Conservation (phyloP, 164 flowering plant species). For the Sedum album region DNA sequence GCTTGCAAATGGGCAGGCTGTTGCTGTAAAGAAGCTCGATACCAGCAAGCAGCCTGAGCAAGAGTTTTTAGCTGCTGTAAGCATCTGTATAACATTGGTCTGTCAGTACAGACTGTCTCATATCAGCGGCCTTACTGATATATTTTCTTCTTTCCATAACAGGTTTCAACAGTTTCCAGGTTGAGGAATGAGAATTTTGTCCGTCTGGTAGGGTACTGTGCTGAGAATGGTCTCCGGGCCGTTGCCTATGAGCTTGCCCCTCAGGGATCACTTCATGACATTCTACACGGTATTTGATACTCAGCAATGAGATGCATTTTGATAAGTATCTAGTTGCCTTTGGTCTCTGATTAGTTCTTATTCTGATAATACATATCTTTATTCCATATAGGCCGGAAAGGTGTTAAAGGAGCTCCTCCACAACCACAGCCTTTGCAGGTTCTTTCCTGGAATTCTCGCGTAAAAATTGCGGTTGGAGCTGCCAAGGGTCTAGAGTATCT, state of each 20-base stretch:
- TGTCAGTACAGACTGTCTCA: background rate
- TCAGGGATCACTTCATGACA: slow-evolving; percentile 3
- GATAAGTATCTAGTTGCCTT: background rate
- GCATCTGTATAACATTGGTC: background rate
- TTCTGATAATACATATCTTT: background rate
- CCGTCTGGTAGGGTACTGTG: slow-evolving; percentile 1
- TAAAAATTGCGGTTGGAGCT: slow-evolving; percentile 4
- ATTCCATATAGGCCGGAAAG: background rate
- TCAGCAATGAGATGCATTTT: background rate
- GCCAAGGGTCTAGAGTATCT: slow-evolving; percentile 6
- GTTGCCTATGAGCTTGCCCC: background rate
- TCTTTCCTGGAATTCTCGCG: slow-evolving; percentile 3
- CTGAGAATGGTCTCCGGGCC: slow-evolving; percentile 2
- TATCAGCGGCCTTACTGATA: background rate
- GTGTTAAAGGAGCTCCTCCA: slow-evolving; percentile 1
- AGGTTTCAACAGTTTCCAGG: background rate
- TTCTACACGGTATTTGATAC: background rate
- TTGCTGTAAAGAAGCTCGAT: background rate
- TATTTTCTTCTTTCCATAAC: background rate
- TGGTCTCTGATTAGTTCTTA: background rate
- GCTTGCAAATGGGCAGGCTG: slow-evolving; percentile 6
- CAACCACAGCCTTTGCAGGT: background rate
- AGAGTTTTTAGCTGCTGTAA: background rate
- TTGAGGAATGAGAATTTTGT: slow-evolving; percentile 1
- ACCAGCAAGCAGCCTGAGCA: slow-evolving; percentile 7